Base-by-base conservation (phyloP, 176 grass and related monocot species). In the Puya raimondii region DNA sequence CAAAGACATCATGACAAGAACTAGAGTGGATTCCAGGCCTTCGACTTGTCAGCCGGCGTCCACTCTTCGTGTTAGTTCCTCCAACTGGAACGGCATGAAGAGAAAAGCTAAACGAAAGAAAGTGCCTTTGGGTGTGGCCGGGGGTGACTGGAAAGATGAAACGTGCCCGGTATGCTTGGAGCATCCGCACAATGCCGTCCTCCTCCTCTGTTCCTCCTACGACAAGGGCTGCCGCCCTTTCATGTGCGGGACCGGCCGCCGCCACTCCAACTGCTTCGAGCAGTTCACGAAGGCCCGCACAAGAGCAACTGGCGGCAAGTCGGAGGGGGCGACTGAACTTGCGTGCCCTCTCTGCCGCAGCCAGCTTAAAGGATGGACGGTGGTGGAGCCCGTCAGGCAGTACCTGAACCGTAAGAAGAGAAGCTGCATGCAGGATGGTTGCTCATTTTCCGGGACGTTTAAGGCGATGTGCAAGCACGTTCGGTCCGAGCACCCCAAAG, bases 91-190 rank as follows among this genome's bases (percentile, higher is more conserved):
- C 81, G 85, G 88, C 76, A 21, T 66, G 3, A 77, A 70, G 63
- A 87, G 82, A 63, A 70, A 85, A 67, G 68, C 78, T 51, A 81
- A 84, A 75, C 51, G 68, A 68, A 92, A 87, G 71, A 83, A 83
- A 70, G 57, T 54, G 25, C 56, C 56, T 22, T 12, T 20, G 9
- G n/a, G 9, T 17, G 70, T 63, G 53, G 76, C 26, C 13, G 71
- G 75, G 14, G 93, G 87, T 42, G 84, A 83, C 68, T 85, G 93
- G 89, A 78, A 92, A 76, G 69, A 87, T 65, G 89, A 77, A 53
- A 80, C 70, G 25, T 97, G 93, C 72, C 78, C 93, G 25, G 91
- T 97, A 63, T 97, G 93, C 69, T 76, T 97, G 80, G 93, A 97
- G 77, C 68, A 22, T 23, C 93, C 93, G 67, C 86, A 97, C 77